These are phyloP conservation scores for Huntiella decipiens DNA, from an alignment of 2,329 filamentous ascomycete species.

Conservation along the genomic window DNA sequence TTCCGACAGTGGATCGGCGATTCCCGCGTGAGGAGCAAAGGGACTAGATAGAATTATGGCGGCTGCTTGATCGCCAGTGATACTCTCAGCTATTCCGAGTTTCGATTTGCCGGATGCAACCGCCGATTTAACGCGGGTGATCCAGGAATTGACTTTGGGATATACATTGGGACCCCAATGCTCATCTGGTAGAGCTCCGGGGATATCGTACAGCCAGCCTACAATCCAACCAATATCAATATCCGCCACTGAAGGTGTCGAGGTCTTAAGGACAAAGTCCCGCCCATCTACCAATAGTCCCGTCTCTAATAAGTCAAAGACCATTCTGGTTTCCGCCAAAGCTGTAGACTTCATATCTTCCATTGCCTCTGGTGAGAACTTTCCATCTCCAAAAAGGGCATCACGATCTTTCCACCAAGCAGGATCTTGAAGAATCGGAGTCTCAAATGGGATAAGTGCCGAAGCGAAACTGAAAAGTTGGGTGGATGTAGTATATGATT, in stretches of 20 bases:
- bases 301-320: slow-evolving; percentile 40
- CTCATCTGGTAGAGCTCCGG: slow-evolving; percentile 32
- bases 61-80: slow-evolving; percentile 33
- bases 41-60: slow-evolving; percentile 24
- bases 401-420: slow-evolving; percentile 39
- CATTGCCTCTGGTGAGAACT: slow-evolving; percentile 14
- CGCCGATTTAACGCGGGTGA: slow-evolving; percentile 36
- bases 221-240: slow-evolving; percentile 52
- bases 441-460: slow-evolving; percentile 35
- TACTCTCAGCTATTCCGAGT: slow-evolving; percentile 22
- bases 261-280: slow-evolving; percentile 39
- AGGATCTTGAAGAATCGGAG: slow-evolving; percentile 35
- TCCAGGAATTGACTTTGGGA: slow-evolving; percentile 44
- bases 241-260: slow-evolving; percentile 39
- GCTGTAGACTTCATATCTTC: slow-evolving; percentile 29
- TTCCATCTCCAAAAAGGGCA: slow-evolving; percentile 19
- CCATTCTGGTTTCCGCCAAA: slow-evolving; percentile 31
- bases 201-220: slow-evolving; percentile 42
- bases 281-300: slow-evolving; percentile 46
- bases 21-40: slow-evolving; percentile 24
- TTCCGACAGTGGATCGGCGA: slow-evolving; percentile 21
- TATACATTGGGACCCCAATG: slow-evolving; percentile 32
- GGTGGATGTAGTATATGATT: slow-evolving; percentile 34
- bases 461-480: slow-evolving; percentile 35
- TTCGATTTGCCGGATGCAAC: slow-evolving; percentile 23